Conservation (phyloP, 2,329 filamentous ascomycete genomes). For the Hypoxylon rubiginosum region DNA sequence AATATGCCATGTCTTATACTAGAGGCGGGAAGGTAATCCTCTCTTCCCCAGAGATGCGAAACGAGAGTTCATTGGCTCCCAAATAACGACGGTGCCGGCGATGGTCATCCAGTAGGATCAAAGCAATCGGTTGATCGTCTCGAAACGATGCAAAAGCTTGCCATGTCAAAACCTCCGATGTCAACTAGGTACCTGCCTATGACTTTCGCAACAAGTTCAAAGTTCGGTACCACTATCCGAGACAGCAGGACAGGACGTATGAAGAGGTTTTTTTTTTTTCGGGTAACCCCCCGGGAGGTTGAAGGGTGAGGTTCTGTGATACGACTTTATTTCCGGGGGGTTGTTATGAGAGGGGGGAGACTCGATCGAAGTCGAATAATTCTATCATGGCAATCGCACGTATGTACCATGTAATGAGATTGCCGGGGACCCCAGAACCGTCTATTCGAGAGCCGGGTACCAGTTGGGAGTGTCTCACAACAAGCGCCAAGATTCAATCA, state of each 20-base stretch:
- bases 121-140: background rate
- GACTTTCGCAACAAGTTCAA: background rate
- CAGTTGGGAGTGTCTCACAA: conserved; percentile 28
- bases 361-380: conserved; percentile 35
- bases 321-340: background rate
- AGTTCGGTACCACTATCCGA: conserved; percentile 19
- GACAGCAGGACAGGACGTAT: conserved; percentile 13
- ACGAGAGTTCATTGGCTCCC: conserved; percentile 20
- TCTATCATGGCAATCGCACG: conserved; percentile 32
- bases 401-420: conserved; percentile 27
- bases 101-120: background rate
- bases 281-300: background rate
- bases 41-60: conserved; percentile 8
- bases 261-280: conserved; percentile 2
- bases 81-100: background rate
- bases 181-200: background rate
- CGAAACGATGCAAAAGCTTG: background rate
- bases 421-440: conserved; percentile 25
- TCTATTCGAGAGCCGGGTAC: conserved; percentile 25
- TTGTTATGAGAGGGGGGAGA: conserved; percentile 24
- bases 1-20: conserved; percentile 32
- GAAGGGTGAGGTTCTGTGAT: conserved; percentile 7
- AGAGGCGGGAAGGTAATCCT: conserved; percentile 3
- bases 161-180: background rate
- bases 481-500: conserved; percentile 36